Evolutionary conservation across 2,329 filamentous ascomycete genomes (phyloP), one percentile per base, ranked within the genome.

Genomic region (Alternaria alternata): DNA sequence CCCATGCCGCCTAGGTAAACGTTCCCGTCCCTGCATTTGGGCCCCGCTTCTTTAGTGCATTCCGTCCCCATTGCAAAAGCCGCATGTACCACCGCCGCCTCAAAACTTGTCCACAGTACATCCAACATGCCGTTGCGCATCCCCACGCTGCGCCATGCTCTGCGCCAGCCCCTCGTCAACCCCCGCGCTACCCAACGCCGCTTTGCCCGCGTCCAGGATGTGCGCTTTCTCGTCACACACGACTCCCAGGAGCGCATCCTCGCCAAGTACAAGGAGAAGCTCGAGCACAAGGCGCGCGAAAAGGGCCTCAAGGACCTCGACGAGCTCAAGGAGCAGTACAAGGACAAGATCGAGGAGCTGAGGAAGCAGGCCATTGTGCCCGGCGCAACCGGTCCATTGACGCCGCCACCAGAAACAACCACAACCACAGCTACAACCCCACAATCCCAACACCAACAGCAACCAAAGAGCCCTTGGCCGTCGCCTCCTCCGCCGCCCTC

Each of bases 201-300:
- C 76, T 96, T 92, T 91, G 94, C 94, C 2, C 92, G 92, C 72
- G 93, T 97, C 30, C 92, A 96, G 79, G 92, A 97, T 79, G 89
- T 96, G 48, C 92, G 94, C 66, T 96, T 94, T 83, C 86, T 97
- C 46, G 91, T 91, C 62, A 95, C 93, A 16, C 91, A 93, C 63
- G 87, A 87, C 59, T 83, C 87, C 58, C 85, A 89, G 47, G 85
- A 87, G 59, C 85, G 86, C 69, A 83, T 97, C 39, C 77, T 92
- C 65, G 93, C 96, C 66, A 96, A 92, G 79, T 99, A 99, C 83
- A 88, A 87, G 69, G 86, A 90, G 58, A 97, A 97, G 82, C 89
- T 99, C 64, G 86, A 91, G 67, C 82, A 86, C 66, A 97, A 96
- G 80, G 94, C 93, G 11, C 88, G 88, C 75, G 81, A 90, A 80